Conservation (phyloP, 495 filamentous ascomycete genomes). For the Penicillium nucicola region DNA sequence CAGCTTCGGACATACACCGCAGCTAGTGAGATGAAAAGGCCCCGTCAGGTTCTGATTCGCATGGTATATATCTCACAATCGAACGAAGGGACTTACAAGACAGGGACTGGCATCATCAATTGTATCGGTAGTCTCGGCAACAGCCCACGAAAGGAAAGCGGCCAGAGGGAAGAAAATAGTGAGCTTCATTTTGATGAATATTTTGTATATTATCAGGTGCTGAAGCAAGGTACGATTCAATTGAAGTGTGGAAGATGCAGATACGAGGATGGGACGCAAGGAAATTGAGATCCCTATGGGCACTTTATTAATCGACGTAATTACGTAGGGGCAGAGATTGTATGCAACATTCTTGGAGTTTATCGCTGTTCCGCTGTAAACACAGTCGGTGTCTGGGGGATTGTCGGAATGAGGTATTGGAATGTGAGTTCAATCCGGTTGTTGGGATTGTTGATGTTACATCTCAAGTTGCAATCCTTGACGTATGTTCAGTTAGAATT, state of each 20-base stretch:
- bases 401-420: background rate
- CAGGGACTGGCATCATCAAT: constrained; percentile 10
- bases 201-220: background rate
- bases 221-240: background rate
- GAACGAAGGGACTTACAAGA: constrained; percentile 9
- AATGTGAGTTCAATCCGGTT: background rate
- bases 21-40: background rate
- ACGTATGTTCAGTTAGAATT: too few relatives aligned
- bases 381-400: background rate
- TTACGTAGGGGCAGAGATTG: background rate
- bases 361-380: background rate
- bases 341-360: background rate
- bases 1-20: constrained; percentile 14
- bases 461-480: too few relatives aligned
- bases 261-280: background rate
- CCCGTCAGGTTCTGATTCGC: constrained; percentile 1
- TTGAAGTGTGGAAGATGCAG: background rate
- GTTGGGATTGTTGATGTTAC: too few relatives aligned
- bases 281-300: background rate
- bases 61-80: background rate
- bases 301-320: constrained; percentile 1
- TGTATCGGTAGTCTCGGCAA: constrained; percentile 9
- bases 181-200: constrained; percentile 22
- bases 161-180: constrained; percentile 24
- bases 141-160: constrained; percentile 18